Conservation (phyloP, 2,329 filamentous ascomycete genomes). For the Pseudocercospora vitis region DNA sequence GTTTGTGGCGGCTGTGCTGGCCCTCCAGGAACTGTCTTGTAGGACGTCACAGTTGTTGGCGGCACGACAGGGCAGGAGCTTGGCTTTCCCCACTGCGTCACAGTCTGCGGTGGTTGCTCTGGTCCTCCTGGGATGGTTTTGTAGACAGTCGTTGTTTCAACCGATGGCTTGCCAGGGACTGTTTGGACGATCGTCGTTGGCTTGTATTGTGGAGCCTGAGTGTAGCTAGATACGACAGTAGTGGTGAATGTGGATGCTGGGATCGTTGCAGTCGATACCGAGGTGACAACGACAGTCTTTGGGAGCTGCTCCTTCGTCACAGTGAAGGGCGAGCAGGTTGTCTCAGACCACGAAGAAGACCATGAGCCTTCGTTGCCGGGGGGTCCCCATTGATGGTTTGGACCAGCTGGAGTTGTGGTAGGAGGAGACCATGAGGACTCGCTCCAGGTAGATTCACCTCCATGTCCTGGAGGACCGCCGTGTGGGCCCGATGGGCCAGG, state of each 20-base stretch:
- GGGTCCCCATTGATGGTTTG: background rate
- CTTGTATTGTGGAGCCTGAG: background rate
- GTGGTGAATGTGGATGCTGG: background rate
- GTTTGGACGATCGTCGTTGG: background rate
- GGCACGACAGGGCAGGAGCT: background rate
- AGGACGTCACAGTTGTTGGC: background rate
- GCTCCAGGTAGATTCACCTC: background rate
- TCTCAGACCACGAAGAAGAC: background rate
- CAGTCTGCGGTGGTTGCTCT: background rate
- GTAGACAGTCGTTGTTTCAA: background rate
- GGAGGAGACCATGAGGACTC: background rate
- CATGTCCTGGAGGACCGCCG: background rate
- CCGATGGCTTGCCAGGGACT: background rate
- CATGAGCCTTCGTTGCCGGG: background rate
- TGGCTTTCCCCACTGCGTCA: slow-evolving; percentile 6
- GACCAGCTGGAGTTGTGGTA: background rate
- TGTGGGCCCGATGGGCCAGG: background rate
- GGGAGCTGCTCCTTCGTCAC: background rate
- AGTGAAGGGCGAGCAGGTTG: background rate
- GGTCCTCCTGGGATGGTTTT: background rate
- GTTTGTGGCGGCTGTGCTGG: background rate
- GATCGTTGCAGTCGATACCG: background rate
- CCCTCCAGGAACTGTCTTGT: background rate
- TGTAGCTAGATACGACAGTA: background rate
- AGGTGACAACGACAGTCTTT: background rate